A percentile compares a stretch with the other conserved stretches of the same genome.
phyloP scores from a whole-genome alignment of 1,284 basidiomycete genomes.

The Agroathelia rolfsii region DNA sequence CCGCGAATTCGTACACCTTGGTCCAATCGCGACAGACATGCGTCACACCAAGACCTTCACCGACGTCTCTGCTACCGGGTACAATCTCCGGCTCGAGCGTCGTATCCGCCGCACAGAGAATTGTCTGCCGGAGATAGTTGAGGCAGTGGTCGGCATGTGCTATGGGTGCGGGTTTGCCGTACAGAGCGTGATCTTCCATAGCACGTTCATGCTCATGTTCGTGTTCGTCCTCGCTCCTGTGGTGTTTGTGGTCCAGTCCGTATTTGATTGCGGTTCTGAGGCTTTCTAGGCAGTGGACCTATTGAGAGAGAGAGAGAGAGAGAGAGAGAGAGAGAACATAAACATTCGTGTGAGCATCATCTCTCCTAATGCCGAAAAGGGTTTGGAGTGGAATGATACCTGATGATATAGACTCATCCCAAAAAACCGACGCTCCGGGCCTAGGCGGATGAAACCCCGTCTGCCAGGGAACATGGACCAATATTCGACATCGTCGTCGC shows the following conservation, averaged over 20 bases:
- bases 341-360: no score
- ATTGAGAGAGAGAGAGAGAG: no score
- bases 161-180: no score
- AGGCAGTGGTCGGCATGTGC: constrained; percentile 12
- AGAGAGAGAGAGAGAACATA: no score
- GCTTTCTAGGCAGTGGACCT: constrained; percentile 27
- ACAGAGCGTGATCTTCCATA: no score
- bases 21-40: constrained; percentile 15
- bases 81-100: constrained; percentile 13
- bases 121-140: constrained; percentile 14
- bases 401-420: constrained; percentile 28
- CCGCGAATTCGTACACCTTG: constrained; percentile 9
- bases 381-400: no score
- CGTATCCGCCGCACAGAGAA: constrained; percentile 15
- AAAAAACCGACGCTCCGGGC: constrained; percentile 20
- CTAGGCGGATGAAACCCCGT: constrained; percentile 22
- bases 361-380: no score
- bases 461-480: constrained; percentile 17
- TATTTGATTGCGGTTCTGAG: constrained; percentile 20
- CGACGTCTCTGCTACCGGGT: constrained; percentile 4
- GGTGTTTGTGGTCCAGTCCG: constrained; percentile 12
- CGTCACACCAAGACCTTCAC: constrained; percentile 10
- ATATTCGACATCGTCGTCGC: constrained; percentile 16
- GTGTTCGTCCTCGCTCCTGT: no score
- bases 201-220: no score